Percentiles rank a stretch among this genome's conserved stretches.
Conservation (phyloP, 495 filamentous ascomycete genomes). For the Arthonia radiata region DNA sequence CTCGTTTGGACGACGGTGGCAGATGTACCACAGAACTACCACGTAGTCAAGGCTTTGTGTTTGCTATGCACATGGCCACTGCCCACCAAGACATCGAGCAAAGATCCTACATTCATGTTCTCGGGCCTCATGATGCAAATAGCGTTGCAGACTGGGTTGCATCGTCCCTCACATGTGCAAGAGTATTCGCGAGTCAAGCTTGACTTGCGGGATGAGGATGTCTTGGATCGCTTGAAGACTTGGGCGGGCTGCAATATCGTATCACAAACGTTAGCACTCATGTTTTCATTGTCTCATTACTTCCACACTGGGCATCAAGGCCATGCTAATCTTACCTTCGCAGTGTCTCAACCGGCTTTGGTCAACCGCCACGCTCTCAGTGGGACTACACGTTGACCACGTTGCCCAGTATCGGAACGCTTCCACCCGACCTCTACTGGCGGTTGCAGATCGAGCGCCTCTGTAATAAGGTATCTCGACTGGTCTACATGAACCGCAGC, state of each 20-base stretch:
- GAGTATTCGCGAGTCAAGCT: conserved; percentile 70
- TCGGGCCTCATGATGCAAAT: conserved; percentile 83
- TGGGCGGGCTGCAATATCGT: conserved; percentile 90
- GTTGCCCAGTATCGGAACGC: conserved; percentile 32
- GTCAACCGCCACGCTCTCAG: conserved; percentile 65
- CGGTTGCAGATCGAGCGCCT: conserved; percentile 61
- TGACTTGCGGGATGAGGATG: conserved; percentile 60
- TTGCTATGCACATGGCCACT: conserved; percentile 80
- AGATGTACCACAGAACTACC: conserved; percentile 63
- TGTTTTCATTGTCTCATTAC: neutral
- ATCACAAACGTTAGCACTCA: conserved; percentile 40
- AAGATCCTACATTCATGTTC: conserved; percentile 75
- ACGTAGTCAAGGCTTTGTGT: conserved; percentile 77
- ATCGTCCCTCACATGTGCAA: conserved; percentile 70
- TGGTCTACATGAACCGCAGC: conserved; percentile 56
- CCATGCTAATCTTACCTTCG: no score
- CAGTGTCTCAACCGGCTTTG: conserved; percentile 70
- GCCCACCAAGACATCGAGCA: conserved; percentile 62
- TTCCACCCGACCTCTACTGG: conserved; percentile 39
- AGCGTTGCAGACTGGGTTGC: conserved; percentile 71
- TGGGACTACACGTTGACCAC: conserved; percentile 68
- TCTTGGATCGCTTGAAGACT: conserved; percentile 63
- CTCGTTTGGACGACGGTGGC: conserved; percentile 63
- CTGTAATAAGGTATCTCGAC: conserved; percentile 62
- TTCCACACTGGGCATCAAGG: no score